These are phyloP conservation scores for Parachaetomium inaequale DNA, from an alignment of 495 filamentous ascomycete genomes.

Conservation along the genomic window DNA sequence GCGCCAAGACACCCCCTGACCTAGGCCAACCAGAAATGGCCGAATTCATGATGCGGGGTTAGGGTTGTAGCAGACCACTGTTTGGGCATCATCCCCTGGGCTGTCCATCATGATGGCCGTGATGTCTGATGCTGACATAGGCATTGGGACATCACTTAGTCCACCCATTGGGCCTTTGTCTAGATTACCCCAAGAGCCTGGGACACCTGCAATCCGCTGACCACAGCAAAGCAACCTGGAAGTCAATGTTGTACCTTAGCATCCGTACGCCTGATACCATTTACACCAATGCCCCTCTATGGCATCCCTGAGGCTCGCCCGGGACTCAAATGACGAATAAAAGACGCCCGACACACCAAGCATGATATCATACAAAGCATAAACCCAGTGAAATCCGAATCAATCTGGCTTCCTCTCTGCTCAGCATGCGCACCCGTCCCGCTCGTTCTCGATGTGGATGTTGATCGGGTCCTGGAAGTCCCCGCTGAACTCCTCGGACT, in stretches of 20 bases:
- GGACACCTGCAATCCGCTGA: no score
- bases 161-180: no score
- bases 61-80: constrained; percentile 1
- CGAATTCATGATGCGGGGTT: constrained; percentile 4
- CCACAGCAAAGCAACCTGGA: no score
- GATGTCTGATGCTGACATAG: no score
- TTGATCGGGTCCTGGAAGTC: constrained; percentile 98
- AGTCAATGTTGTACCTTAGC: background rate
- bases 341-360: constrained; percentile 20
- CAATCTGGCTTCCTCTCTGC: constrained; percentile 4
- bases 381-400: constrained; percentile 13
- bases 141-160: no score
- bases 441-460: constrained; percentile 88
- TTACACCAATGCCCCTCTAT: constrained; percentile 21
- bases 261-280: background rate
- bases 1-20: background rate
- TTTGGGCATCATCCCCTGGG: no score
- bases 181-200: no score
- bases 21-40: background rate
- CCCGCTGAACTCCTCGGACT: constrained; percentile 85
- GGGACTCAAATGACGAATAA: constrained; percentile 11
- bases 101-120: no score
- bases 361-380: constrained; percentile 35
- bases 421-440: constrained; percentile 87
- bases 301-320: background rate